Base-by-base conservation (phyloP, 176 grass and related monocot species). In the Ampelocalamus luodianensis region DNA sequence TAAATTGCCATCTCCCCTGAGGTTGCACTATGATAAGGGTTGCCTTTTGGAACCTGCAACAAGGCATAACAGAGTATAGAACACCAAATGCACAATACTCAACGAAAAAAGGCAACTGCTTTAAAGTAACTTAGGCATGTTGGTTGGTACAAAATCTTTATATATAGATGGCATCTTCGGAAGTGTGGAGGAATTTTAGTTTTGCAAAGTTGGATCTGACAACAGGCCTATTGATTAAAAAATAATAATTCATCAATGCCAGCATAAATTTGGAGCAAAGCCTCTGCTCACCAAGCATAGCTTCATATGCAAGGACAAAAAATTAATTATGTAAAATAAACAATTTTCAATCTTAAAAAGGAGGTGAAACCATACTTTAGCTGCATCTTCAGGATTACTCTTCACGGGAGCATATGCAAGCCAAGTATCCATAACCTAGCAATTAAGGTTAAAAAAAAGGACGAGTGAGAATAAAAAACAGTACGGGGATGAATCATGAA, bases 1-100 rank as follows among this genome's bases (percentile, higher is more conserved):
- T 99, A 99, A 81, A 99, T 96, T 56, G 91, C 96, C 96, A 94
- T 99, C 82, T 96, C 93, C 46, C 96, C 96, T 10, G 91, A 94
- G 26, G 96, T 96, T 79, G 96, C 96, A 86, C 96, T 99, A 79
- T 99, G 93, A 80, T 94, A 92, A 72, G 96, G 96, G 87, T 99
- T 99, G 82, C 96, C 96, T 73, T 99, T 96, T 69, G 93, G 90
- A 77, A 99, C 78, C 96, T 96, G 24, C 45, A 87, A 60, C 32
- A 91, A 81, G 32, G 55, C 79, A 79, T 79, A 46, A 54, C 4
- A 68, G 23, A 73, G 63, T 34, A 63, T 68, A 58, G 20, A n/a
- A 58, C 12, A 45, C 16, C 38, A 79, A 4, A 24, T 20, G 60
- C 7, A 61, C 7, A 55, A 49, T 15, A 5, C 20, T 56, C 1